Percentiles rank a stretch among this genome's conserved stretches.
Evolutionary conservation across 129 eudicot species (phyloP).

Genomic region (Deinandra increscens): DNA sequence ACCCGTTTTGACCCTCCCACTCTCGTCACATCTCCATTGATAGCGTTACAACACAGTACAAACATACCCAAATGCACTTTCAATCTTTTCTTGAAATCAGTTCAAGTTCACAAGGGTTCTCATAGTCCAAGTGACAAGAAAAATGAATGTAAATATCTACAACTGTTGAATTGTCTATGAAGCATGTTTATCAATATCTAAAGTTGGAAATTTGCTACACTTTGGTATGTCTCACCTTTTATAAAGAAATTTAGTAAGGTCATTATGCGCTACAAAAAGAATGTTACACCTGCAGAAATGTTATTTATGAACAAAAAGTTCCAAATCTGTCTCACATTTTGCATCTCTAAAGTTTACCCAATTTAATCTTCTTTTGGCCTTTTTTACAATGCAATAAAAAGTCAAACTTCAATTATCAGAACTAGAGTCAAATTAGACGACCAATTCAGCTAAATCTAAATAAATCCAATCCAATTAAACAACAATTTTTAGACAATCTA

Average conservation of each 20-base stretch:
- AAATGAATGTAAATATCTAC: not conserved
- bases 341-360: not conserved
- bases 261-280: not conserved
- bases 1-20: not conserved
- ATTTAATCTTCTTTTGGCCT: not conserved
- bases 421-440: not conserved
- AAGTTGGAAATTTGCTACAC: slow-evolving; percentile 14
- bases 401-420: not conserved
- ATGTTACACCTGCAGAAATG: not conserved
- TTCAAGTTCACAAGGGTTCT: too few relatives aligned
- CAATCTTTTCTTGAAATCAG: too few relatives aligned
- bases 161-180: not conserved
- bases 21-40: too few relatives aligned
- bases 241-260: not conserved
- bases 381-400: slow-evolving; percentile 14
- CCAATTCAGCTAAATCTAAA: not conserved
- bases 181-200: not conserved
- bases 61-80: too few relatives aligned
- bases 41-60: too few relatives aligned
- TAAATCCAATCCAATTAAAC: slow-evolving; percentile 1
- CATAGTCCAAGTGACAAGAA: not conserved
- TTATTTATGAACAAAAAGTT: slow-evolving; percentile 12
- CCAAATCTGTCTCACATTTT: slow-evolving; percentile 8
- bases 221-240: slow-evolving; percentile 11
- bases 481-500: not conserved